Conservation (phyloP, 2,329 filamentous ascomycete genomes). For the Bipolaris zeicola region DNA sequence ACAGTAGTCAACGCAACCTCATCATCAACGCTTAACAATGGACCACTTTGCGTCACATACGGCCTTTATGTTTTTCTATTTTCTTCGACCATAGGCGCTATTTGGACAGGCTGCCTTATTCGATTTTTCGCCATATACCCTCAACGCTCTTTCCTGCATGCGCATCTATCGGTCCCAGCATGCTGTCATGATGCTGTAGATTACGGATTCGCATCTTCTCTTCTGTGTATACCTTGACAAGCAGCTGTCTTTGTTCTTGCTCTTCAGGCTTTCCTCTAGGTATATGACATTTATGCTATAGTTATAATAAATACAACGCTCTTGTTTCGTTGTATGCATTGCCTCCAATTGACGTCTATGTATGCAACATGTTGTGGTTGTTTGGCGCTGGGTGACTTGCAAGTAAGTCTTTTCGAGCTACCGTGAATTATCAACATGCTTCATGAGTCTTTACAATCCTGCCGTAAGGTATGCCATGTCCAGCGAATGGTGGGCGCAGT, state of each 20-base stretch:
- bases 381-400: neutral
- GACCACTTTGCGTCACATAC: neutral
- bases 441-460: no score
- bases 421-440: no score
- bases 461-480: neutral
- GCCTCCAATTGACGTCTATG: neutral
- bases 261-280: neutral
- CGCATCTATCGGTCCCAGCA: slow-evolving; percentile 14
- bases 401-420: no score
- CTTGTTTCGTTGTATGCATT: neutral
- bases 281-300: slow-evolving; percentile 6
- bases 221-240: slow-evolving; percentile 21
- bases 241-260: slow-evolving; percentile 6
- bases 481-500: neutral
- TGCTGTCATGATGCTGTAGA: slow-evolving; percentile 11
- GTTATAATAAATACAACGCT: slow-evolving; percentile 6
- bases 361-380: neutral
- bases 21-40: slow-evolving; percentile 56
- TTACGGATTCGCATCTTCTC: slow-evolving; percentile 14
- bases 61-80: slow-evolving; percentile 3
- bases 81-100: slow-evolving; percentile 3
- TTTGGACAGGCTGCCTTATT: slow-evolving; percentile 18
- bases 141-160: slow-evolving; percentile 31
- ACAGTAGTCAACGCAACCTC: slow-evolving; percentile 70
- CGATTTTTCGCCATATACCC: slow-evolving; percentile 37